These are phyloP conservation scores for Penicillium hordei DNA, from an alignment of 2,329 filamentous ascomycete species.

Conservation along the genomic window DNA sequence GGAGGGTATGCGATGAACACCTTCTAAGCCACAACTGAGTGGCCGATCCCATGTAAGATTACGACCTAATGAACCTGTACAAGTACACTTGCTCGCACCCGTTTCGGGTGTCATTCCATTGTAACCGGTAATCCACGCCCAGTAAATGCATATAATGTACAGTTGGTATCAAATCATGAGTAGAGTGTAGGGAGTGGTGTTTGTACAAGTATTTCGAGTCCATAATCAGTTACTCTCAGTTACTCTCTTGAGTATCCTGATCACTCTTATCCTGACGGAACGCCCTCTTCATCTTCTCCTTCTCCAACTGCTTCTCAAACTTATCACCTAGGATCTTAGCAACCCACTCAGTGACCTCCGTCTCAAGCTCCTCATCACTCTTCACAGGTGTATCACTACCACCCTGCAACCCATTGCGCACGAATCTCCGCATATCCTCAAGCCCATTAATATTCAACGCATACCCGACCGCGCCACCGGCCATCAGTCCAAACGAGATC, in stretches of 20 bases:
- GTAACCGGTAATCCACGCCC: constrained; percentile 11
- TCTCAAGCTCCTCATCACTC: constrained; percentile 50
- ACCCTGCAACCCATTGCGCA: constrained; percentile 60
- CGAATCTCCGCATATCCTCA: constrained; percentile 63
- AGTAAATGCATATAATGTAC: constrained; percentile 19
- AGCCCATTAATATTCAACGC: constrained; percentile 72
- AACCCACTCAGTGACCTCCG: constrained; percentile 57
- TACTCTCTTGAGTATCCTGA: constrained; percentile 9
- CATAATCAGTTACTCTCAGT: not conserved
- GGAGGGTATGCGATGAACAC: not conserved
- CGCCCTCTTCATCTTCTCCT: constrained; percentile 30
- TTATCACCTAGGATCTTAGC: constrained; percentile 50
- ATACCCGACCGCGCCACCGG: constrained; percentile 71
- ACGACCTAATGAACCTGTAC: not conserved
- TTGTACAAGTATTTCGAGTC: not conserved
- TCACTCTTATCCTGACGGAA: constrained; percentile 12
- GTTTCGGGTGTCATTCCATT: constrained; percentile 8
- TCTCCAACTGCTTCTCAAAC: constrained; percentile 45
- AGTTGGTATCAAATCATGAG: constrained; percentile 24
- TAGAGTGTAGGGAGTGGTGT: constrained; percentile 19
- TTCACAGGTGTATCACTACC: constrained; percentile 55
- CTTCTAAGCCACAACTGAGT: not conserved
- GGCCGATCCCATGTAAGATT: not conserved
- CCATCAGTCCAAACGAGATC: constrained; percentile 70
- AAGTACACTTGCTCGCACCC: not conserved